Evolutionary conservation across 129 eudicot genomes (phyloP).

Genomic region (Rutidosis leptorrhynchoides): DNA sequence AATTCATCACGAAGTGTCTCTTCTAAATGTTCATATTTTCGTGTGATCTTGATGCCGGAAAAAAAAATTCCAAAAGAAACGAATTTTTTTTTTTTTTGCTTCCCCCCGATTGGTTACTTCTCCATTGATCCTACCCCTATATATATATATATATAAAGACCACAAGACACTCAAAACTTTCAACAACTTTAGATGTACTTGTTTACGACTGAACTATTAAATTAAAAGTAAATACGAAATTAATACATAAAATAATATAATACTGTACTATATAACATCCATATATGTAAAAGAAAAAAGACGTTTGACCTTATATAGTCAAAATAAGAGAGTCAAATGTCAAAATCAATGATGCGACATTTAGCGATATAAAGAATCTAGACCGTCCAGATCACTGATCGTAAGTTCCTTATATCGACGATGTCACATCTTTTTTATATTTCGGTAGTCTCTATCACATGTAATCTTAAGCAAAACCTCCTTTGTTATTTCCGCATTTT

Average conservation of each 20-base stretch:
- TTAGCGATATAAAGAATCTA: neutral
- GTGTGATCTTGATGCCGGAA: too few relatives aligned
- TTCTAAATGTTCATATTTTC: too few relatives aligned
- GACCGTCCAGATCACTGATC: conserved; percentile 19
- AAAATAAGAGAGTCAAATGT: conserved; percentile 17
- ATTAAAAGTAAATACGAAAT: too few relatives aligned
- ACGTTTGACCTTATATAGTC: conserved; percentile 16
- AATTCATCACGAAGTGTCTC: too few relatives aligned
- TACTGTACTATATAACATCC: too few relatives aligned
- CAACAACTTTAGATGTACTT: neutral
- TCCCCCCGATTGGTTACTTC: too few relatives aligned
- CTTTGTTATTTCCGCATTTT: neutral
- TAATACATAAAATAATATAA: neutral
- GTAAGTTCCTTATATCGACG: conserved; percentile 9
- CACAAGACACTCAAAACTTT: neutral
- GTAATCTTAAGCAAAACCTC: conserved; percentile 1
- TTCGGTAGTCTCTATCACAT: conserved; percentile 23
- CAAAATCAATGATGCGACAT: conserved; percentile 16
- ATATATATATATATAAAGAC: too few relatives aligned
- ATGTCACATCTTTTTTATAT: neutral
- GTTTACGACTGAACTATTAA: too few relatives aligned
- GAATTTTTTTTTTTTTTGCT: too few relatives aligned
- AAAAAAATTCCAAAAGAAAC: too few relatives aligned
- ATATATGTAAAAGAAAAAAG: neutral
- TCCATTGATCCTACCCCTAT: too few relatives aligned